phyloP scores from a whole-genome alignment of 257 asterid species.

The Apocynum venetum region DNA sequence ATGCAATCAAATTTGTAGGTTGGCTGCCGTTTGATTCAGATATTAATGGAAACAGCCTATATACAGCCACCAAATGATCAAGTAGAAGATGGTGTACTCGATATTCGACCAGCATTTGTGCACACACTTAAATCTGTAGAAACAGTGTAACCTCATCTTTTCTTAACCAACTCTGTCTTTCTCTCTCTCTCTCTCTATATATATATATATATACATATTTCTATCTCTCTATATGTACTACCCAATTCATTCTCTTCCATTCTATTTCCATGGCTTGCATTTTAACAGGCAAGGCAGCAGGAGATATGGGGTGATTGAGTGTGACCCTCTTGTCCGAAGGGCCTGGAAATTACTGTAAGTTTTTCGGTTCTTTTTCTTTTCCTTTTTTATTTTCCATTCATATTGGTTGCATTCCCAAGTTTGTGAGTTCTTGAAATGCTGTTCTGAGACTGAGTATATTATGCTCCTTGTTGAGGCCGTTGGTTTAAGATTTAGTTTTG shows the following conservation, averaged over 20 bases:
- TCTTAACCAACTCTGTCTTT: not conserved
- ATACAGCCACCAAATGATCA: conserved; percentile 82
- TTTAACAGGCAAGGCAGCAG: conserved; percentile 54
- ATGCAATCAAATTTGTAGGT: conserved; percentile 46
- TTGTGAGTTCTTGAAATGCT: not conserved
- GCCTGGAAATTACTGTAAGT: conserved; percentile 89
- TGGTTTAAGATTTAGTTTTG: not conserved
- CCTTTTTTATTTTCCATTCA: not conserved
- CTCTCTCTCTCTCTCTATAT: not conserved
- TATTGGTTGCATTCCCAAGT: not conserved
- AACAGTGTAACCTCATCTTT: conserved; percentile 28
- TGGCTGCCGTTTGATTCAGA: conserved; percentile 85
- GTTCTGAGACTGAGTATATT: not conserved
- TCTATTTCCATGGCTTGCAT: not conserved
- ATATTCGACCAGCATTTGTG: conserved; percentile 87
- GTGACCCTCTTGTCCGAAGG: conserved; percentile 95
- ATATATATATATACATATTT: not conserved
- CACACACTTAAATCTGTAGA: conserved; percentile 72
- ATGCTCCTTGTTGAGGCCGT: not conserved
- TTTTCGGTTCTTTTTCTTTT: not conserved
- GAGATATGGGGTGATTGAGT: conserved; percentile 93
- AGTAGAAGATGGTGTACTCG: conserved; percentile 69
- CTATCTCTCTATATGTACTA: not conserved
- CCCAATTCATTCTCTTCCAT: conserved; percentile 4
- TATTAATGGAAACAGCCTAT: conserved; percentile 73